Evolutionary conservation across 345 rosid genomes (phyloP).

Genomic region (Abelmoschus esculentus): DNA sequence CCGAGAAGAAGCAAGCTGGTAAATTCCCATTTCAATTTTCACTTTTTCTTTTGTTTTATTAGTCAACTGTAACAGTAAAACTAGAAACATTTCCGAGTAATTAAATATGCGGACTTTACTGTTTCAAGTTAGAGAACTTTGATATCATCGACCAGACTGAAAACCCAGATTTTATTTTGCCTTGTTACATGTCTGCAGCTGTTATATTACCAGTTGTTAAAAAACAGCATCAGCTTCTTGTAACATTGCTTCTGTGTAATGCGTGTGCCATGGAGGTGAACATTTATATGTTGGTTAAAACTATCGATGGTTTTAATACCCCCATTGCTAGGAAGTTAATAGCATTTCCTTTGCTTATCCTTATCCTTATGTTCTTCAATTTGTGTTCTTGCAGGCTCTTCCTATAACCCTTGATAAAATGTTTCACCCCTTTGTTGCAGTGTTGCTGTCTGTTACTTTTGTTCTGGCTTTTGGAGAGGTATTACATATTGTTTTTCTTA

Average conservation of each 20-base stretch:
- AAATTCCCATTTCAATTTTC: not conserved
- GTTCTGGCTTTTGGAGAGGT: slow-evolving; percentile 86
- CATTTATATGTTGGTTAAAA: not conserved
- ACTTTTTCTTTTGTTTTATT: not conserved
- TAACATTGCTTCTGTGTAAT: slow-evolving; percentile 71
- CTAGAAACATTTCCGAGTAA: not conserved
- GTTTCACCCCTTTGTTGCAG: slow-evolving; percentile 77
- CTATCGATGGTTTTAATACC: no score
- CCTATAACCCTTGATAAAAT: slow-evolving; percentile 69
- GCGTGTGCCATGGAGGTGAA: slow-evolving; percentile 80
- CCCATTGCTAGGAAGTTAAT: not conserved
- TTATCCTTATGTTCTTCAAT: not conserved
- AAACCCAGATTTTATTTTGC: not conserved
- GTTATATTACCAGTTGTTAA: slow-evolving; percentile 68
- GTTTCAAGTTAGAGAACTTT: not conserved
- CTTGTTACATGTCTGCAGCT: slow-evolving; percentile 28
- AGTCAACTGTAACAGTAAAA: not conserved
- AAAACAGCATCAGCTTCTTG: slow-evolving; percentile 79
- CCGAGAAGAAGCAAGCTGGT: slow-evolving; percentile 65
- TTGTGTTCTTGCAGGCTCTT: slow-evolving; percentile 50
- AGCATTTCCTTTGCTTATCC: not conserved
- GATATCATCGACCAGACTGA: not conserved
- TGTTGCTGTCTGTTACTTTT: slow-evolving; percentile 70
- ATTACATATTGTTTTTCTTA: slow-evolving; percentile 1
- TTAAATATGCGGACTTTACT: not conserved